phyloP scores from a whole-genome alignment of 371 early-diverging fungal genomes.

The Mucor irregularis region DNA sequence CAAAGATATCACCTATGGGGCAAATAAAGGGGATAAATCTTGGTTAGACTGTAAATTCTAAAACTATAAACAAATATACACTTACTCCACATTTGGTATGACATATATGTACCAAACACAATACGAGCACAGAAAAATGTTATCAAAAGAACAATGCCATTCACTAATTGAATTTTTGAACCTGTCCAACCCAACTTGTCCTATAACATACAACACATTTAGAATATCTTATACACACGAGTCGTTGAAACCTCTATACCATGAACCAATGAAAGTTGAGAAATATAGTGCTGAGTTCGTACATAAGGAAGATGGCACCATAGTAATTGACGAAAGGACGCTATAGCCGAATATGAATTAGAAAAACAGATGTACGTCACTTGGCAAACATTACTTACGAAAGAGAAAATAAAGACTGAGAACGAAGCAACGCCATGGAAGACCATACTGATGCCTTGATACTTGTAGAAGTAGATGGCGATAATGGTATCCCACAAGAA shows the following conservation, averaged over 20 bases:
- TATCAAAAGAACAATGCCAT: conserved; percentile 72
- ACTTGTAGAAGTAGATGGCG: conserved; percentile 66
- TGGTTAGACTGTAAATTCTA: neutral
- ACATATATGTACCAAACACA: conserved; percentile 78
- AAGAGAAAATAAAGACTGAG: conserved; percentile 71
- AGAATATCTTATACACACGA: neutral
- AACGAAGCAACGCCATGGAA: conserved; percentile 83
- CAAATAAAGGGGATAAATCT: neutral
- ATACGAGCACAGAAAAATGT: conserved; percentile 81
- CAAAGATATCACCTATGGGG: conserved; percentile 33
- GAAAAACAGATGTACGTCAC: neutral
- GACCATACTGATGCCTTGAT: conserved; percentile 81
- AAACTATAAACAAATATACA: no score
- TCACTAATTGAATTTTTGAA: conserved; percentile 72
- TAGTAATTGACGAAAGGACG: conserved; percentile 86
- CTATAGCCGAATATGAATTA: conserved; percentile 24
- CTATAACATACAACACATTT: conserved; percentile 28
- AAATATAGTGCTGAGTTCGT: conserved; percentile 89
- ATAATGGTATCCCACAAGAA: conserved; percentile 89
- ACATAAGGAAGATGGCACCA: conserved; percentile 86
- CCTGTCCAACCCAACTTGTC: conserved; percentile 84
- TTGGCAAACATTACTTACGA: conserved; percentile 56
- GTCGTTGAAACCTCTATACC: conserved; percentile 29
- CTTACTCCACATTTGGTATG: conserved; percentile 63
- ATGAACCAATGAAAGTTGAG: conserved; percentile 93